A percentile compares a stretch with the other conserved stretches of the same genome.
These are phyloP conservation scores for Mucor irregularis DNA, from an alignment of 371 early-diverging fungal species.

Conservation along the genomic window DNA sequence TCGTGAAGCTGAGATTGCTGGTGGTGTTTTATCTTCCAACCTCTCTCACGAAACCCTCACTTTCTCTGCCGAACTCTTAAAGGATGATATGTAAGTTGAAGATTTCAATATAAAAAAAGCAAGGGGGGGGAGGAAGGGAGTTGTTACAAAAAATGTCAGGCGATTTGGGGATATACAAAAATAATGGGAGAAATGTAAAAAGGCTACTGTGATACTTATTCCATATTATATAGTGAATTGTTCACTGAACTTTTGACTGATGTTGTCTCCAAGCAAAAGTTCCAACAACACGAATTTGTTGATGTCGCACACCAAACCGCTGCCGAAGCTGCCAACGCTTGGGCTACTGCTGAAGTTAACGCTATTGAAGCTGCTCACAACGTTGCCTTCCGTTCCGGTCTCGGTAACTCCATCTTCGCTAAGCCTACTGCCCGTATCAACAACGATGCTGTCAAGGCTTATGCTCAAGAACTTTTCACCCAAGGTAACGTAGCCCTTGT, in stretches of 20 bases:
- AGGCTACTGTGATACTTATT: background rate
- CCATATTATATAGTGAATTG: constrained; percentile 64
- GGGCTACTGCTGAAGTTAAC: constrained; percentile 64
- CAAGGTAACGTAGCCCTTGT: constrained; percentile 80
- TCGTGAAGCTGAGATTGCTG: constrained; percentile 93
- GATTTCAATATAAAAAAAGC: background rate
- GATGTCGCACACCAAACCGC: constrained; percentile 70
- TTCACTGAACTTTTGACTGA: constrained; percentile 84
- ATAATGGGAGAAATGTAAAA: background rate
- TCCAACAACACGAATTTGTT: constrained; percentile 84
- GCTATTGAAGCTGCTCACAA: constrained; percentile 85
- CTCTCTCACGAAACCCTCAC: constrained; percentile 84
- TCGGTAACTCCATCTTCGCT: constrained; percentile 94
- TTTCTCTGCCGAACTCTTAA: constrained; percentile 87
- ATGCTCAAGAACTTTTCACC: constrained; percentile 72
- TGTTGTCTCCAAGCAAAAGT: constrained; percentile 78
- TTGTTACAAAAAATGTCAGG: no score
- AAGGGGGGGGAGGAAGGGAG: background rate
- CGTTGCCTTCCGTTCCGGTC: constrained; percentile 91
- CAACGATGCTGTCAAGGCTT: constrained; percentile 69
- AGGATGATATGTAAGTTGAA: constrained; percentile 84
- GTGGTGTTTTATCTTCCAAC: constrained; percentile 81
- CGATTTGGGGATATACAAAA: background rate
- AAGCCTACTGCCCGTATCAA: constrained; percentile 56
- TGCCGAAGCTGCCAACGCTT: constrained; percentile 71